These are phyloP conservation scores for Plasmopara muralis DNA, from an alignment of 352 stramenopile species.

Conservation along the genomic window DNA sequence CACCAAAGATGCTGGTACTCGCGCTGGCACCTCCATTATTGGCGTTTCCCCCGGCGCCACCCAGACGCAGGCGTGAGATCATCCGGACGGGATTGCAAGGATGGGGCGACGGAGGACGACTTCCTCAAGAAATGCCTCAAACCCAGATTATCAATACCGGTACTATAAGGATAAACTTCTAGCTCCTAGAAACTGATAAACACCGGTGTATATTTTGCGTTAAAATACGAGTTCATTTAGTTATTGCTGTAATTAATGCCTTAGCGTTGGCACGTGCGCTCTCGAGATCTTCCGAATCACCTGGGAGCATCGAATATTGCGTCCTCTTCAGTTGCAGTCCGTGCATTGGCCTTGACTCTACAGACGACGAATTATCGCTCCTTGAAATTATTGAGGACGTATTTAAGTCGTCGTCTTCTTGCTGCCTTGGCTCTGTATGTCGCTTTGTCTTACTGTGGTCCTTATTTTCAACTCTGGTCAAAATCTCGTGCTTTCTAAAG, in stretches of 20 bases:
- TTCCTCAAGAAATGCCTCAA: conserved; percentile 11
- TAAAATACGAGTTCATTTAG: conserved; percentile 9
- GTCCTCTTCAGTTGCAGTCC: conserved; percentile 42
- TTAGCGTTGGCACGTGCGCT: conserved; percentile 22
- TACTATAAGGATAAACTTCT: neutral
- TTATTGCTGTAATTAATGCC: conserved; percentile 11
- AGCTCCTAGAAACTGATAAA: neutral
- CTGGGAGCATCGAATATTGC: conserved; percentile 52
- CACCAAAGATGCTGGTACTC: conserved; percentile 62
- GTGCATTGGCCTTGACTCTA: conserved; percentile 14
- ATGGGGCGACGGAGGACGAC: neutral
- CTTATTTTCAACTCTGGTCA: conserved; percentile 1
- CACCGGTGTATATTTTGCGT: neutral
- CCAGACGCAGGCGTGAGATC: conserved; percentile 66
- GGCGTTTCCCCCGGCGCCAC: conserved; percentile 28
- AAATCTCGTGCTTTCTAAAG: conserved; percentile 7
- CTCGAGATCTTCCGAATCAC: conserved; percentile 21
- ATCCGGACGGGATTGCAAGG: conserved; percentile 21
- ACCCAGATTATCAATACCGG: conserved; percentile 2
- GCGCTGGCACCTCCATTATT: conserved; percentile 31
- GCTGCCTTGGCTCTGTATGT: conserved; percentile 11
- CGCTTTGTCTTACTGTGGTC: conserved; percentile 20
- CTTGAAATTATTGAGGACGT: conserved; percentile 14
- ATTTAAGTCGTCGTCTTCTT: conserved; percentile 13
- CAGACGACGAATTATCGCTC: conserved; percentile 14